Base-by-base conservation (phyloP, 192 early-diverging fungal species). In the Backusella psychrophila region DNA sequence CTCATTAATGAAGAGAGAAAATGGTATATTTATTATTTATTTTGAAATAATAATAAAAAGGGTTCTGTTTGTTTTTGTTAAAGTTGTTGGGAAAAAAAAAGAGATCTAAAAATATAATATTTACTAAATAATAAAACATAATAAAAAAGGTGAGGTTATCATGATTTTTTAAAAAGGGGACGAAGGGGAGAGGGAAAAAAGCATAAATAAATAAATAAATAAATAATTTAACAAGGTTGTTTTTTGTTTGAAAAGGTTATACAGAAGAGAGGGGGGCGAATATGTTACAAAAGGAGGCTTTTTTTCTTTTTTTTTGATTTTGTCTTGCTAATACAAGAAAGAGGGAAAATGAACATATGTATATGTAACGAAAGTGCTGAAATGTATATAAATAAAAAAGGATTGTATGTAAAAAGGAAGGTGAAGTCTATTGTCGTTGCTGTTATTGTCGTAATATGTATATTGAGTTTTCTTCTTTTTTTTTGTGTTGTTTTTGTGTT, bases 201-300 rank as follows among this genome's bases (percentile, higher is more conserved):
- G 29, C 34, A 67, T 67, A 67, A 29, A 8, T 39, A 39, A 39
- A 44, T 44, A 42, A 42, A 46, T 36, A 69, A 38, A 69, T 69
- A 35, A 38, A 69, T 69, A 69, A 38, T 38, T 38, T 69, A 38
- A 69, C 67, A 69, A 69, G 67, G 34, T 69, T 69, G 15, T 67
- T 67, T 31, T 67, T 67, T 66, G 65, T 66, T 67, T 67, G 66
- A n/a, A 35, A 35, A n/a, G 66, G 66, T 67, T 67, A 69, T 38
- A 69, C 34, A 69, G 23, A 21, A 69, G 23, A 21, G 36, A 38
- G 36, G 46, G 46, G 46, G 15, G 4, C 1, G 7, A 23, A 23
- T 38, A 66, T 38, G 36, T 23, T 69, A 69, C 67, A 69, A 69
- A 35, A n/a, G 34, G 65, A 66, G 65, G 67, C 12, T 38, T 69